Evolutionary conservation across 768 basidiomycete genomes (phyloP).

Genomic region (Aureoboletus auriporus): DNA sequence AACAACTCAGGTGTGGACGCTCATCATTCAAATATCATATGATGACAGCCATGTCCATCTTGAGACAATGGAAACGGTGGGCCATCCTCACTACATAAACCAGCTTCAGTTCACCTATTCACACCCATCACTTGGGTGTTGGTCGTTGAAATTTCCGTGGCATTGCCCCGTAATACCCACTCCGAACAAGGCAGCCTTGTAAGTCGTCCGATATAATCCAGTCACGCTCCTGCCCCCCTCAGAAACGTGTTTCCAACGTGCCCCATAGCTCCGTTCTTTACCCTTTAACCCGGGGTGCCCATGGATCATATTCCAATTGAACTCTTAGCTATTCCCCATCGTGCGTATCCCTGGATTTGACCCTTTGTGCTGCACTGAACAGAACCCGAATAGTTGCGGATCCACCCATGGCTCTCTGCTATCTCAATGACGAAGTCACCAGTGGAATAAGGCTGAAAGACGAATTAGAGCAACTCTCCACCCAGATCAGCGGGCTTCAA

Average conservation of each 20-base stretch:
- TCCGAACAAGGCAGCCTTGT: conserved; percentile 18
- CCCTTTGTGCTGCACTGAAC: conserved; percentile 4
- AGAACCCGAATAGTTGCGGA: conserved; percentile 3
- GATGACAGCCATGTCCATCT: neutral
- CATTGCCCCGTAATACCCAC: conserved; percentile 10
- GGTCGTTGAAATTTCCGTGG: conserved; percentile 21
- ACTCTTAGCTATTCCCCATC: conserved; percentile 15
- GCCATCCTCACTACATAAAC: conserved; percentile 4
- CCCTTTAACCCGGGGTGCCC: conserved; percentile 25
- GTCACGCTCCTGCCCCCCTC: conserved; percentile 9
- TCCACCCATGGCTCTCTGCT: conserved; percentile 21
- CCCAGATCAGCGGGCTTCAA: conserved; percentile 25
- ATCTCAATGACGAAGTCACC: conserved; percentile 18
- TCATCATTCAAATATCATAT: neutral
- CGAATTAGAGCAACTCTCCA: conserved; percentile 24
- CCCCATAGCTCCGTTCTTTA: conserved; percentile 8
- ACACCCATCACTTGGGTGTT: neutral
- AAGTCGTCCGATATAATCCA: conserved; percentile 17
- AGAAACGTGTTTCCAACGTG: conserved; percentile 31
- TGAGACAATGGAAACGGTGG: conserved; percentile 1
- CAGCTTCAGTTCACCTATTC: conserved; percentile 4
- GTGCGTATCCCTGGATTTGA: conserved; percentile 14
- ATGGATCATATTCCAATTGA: conserved; percentile 20
- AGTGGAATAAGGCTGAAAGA: conserved; percentile 8
- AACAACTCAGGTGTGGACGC: neutral